phyloP scores from a whole-genome alignment of 352 stramenopile genomes.

The Phytophthora foliorum region DNA sequence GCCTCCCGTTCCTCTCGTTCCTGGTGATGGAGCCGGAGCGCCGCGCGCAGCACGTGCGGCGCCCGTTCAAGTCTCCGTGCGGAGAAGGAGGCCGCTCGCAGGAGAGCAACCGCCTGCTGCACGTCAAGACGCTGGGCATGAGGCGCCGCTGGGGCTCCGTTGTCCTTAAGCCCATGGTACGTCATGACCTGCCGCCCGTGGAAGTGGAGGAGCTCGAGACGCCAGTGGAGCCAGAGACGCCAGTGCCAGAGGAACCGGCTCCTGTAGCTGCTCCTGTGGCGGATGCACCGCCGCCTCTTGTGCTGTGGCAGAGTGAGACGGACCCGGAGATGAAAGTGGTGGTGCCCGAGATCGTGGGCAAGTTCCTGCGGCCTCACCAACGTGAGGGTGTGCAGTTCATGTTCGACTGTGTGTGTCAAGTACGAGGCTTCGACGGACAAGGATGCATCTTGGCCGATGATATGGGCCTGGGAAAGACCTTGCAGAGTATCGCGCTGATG shows the following conservation, averaged over 20 bases:
- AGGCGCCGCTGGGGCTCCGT: constrained; percentile 64
- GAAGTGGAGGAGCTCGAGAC: constrained; percentile 71
- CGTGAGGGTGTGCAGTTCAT: constrained; percentile 97
- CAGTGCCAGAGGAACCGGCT: constrained; percentile 31
- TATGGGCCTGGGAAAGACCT: constrained; percentile 90
- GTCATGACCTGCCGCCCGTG: constrained; percentile 69
- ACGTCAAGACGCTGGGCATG: constrained; percentile 89
- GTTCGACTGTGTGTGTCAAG: constrained; percentile 94
- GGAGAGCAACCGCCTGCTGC: constrained; percentile 82
- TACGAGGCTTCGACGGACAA: constrained; percentile 82
- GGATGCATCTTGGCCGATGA: constrained; percentile 91
- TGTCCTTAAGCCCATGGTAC: constrained; percentile 65
- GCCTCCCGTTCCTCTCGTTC: constrained; percentile 87
- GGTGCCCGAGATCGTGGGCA: constrained; percentile 93
- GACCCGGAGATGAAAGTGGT: constrained; percentile 73
- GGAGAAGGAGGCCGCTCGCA: constrained; percentile 59
- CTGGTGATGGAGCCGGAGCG: constrained; percentile 71
- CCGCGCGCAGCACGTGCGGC: constrained; percentile 60
- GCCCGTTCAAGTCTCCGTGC: constrained; percentile 86
- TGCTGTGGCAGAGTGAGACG: constrained; percentile 84
- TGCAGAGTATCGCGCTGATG: constrained; percentile 91
- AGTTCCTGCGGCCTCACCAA: constrained; percentile 96
- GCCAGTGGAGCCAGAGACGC: constrained; percentile 35
- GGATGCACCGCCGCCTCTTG: constrained; percentile 69
- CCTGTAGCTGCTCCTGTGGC: constrained; percentile 21